phyloP scores from a whole-genome alignment of 1,284 basidiomycete genomes.

The Chiua sp. region DNA sequence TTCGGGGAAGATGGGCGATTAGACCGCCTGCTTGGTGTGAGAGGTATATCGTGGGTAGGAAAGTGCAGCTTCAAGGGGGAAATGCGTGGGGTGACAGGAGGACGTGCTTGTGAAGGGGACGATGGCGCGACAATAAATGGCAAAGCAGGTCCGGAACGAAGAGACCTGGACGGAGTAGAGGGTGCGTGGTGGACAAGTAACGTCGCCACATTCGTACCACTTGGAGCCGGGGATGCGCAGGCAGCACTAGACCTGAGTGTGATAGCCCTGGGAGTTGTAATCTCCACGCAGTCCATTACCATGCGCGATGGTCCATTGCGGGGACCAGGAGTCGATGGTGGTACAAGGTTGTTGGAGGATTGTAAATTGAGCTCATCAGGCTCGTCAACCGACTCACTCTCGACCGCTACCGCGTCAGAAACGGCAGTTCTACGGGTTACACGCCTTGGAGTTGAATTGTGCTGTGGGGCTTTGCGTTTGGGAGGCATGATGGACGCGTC shows the following conservation, averaged over 20 bases:
- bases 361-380: conserved; percentile 44
- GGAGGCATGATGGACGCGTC: conserved; percentile 45
- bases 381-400: conserved; percentile 16
- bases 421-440: conserved; percentile 19
- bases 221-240: conserved; percentile 19
- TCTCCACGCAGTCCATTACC: conserved; percentile 48
- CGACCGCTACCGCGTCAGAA: conserved; percentile 2
- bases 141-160: neutral
- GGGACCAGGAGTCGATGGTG: conserved; percentile 37
- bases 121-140: conserved; percentile 11
- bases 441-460: conserved; percentile 23
- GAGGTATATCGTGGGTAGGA: conserved; percentile 7
- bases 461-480: conserved; percentile 53
- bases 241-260: conserved; percentile 1
- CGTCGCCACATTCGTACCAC: conserved; percentile 1
- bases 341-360: conserved; percentile 22
- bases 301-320: conserved; percentile 30
- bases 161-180: conserved; percentile 27
- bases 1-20: conserved; percentile 14
- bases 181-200: conserved; percentile 12
- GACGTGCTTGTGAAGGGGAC: conserved; percentile 35
- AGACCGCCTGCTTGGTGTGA: conserved; percentile 27
- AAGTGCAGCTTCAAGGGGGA: conserved; percentile 28
- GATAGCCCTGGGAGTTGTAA: conserved; percentile 34
- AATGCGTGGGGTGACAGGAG: conserved; percentile 18